Percentiles rank a stretch among this genome's conserved stretches.
phyloP scores from a whole-genome alignment of 306 rosid species.

The Quercus wislizeni region DNA sequence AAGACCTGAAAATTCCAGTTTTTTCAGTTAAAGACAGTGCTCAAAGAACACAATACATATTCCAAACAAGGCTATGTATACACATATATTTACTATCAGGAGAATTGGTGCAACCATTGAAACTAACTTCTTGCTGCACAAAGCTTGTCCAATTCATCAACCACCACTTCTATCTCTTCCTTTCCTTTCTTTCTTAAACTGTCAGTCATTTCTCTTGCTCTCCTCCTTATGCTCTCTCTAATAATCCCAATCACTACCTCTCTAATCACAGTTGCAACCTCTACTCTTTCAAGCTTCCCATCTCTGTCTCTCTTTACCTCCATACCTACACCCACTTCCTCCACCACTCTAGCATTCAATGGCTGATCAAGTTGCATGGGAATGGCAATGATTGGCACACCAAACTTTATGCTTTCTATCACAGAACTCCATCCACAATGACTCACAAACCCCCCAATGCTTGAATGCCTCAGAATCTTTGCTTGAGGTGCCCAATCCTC shows the following conservation, averaged over 20 bases:
- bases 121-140: neutral
- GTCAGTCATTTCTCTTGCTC: neutral
- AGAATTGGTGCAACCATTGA: too few species aligned
- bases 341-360: constrained; percentile 6
- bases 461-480: constrained; percentile 11
- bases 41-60: too few species aligned
- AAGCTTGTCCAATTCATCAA: neutral
- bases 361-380: constrained; percentile 31
- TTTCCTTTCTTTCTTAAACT: neutral
- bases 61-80: too few species aligned
- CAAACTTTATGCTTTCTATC: constrained; percentile 13
- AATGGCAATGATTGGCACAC: constrained; percentile 25
- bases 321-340: constrained; percentile 13
- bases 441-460: constrained; percentile 21
- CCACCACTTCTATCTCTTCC: constrained; percentile 14
- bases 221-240: constrained; percentile 8
- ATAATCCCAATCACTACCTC: constrained; percentile 7
- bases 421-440: too few species aligned
- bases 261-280: constrained; percentile 12
- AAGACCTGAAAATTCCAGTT: too few species aligned
- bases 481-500: constrained; percentile 30
- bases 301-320: constrained; percentile 13
- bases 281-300: neutral
- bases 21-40: too few species aligned
- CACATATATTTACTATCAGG: too few species aligned